These are phyloP conservation scores for Kernera saxatilis DNA, from an alignment of 345 rosid species.

Conservation along the genomic window DNA sequence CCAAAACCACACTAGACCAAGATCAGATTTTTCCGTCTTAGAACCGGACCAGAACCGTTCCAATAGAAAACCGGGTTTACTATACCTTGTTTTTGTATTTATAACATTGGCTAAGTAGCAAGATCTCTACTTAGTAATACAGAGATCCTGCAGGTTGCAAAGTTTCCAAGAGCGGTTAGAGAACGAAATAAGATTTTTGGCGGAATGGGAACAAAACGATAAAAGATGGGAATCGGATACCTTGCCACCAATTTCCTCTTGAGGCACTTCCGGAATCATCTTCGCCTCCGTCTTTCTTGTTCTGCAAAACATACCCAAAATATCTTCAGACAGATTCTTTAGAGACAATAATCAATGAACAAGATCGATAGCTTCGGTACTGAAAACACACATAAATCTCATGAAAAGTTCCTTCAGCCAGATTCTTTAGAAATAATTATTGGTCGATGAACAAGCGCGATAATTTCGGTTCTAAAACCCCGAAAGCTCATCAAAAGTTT, in stretches of 20 bases:
- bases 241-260: conserved; percentile 99
- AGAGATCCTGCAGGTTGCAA: conserved; percentile 22
- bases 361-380: neutral
- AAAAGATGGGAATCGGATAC: conserved; percentile 30
- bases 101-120: conserved; percentile 2
- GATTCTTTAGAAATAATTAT: neutral
- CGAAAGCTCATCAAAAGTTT: neutral
- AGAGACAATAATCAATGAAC: neutral
- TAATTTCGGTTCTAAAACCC: neutral
- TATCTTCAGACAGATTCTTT: neutral
- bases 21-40: neutral
- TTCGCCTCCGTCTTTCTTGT: conserved; percentile 57
- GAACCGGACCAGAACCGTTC: neutral
- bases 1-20: neutral
- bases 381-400: neutral
- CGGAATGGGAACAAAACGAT: neutral
- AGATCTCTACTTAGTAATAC: conserved; percentile 26
- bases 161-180: neutral
- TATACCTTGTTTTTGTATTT: conserved; percentile 14
- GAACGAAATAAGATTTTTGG: neutral
- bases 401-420: neutral
- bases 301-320: conserved; percentile 26
- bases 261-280: conserved; percentile 79
- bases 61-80: neutral
- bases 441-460: neutral